Percentiles rank a stretch among this genome's conserved stretches.
Evolutionary conservation across 1,139 yeast genomes (phyloP).

Genomic region (Lodderomyces theae): DNA sequence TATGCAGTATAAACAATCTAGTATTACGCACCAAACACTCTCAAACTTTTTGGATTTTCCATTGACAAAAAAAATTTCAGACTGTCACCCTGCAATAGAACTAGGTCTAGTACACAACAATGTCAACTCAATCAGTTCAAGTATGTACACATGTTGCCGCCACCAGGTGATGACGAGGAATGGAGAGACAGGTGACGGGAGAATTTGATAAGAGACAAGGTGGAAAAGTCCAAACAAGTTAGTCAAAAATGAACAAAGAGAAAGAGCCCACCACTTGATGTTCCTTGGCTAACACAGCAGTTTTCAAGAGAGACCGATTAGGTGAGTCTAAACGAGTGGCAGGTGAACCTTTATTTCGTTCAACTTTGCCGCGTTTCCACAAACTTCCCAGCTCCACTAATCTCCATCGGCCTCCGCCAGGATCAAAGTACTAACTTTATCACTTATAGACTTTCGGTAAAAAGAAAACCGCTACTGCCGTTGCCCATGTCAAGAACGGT

Average conservation of each 20-base stretch:
- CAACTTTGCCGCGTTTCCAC: no score
- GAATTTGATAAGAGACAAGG: slow-evolving; percentile 2
- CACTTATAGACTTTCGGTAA: slow-evolving; percentile 88
- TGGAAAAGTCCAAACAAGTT: no score
- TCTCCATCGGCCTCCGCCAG: no score
- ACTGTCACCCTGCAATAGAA: slow-evolving; percentile 1
- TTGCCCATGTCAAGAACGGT: slow-evolving; percentile 99
- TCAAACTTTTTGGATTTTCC: background rate
- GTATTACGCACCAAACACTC: background rate
- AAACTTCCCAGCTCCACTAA: background rate
- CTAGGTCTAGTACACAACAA: slow-evolving; percentile 15
- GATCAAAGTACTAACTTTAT: slow-evolving; percentile 29
- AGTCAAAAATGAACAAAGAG: no score
- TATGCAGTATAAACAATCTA: background rate
- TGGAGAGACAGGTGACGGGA: background rate
- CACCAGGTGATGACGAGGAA: no score
- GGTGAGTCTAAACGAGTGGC: no score
- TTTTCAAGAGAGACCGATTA: no score
- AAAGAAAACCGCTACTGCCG: slow-evolving; percentile 99
- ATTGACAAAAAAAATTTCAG: slow-evolving; percentile 9
- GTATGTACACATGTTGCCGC: slow-evolving; percentile 43
- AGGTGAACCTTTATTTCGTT: no score
- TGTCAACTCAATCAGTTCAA: slow-evolving; percentile 71
- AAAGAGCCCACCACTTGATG: no score
- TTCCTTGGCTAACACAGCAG: no score